These are phyloP conservation scores for Cordyceps pruinosa DNA, from an alignment of 2,329 filamentous ascomycete genomes.

Conservation along the genomic window DNA sequence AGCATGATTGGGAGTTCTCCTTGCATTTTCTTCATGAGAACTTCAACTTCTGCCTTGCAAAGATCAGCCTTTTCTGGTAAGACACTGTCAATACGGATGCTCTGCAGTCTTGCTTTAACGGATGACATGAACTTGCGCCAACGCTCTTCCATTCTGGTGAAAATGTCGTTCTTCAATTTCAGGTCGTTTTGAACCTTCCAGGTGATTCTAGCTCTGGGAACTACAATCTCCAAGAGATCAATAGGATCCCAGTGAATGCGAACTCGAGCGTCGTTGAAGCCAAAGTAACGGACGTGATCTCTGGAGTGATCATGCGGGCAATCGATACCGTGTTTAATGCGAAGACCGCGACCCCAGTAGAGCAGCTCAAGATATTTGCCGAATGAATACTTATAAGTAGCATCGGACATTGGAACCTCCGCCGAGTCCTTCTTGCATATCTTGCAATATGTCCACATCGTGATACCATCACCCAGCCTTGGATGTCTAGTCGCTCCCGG, in stretches of 20 bases:
- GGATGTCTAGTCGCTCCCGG: conserved; percentile 35
- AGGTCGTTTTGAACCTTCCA: conserved; percentile 98
- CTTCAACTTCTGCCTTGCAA: conserved; percentile 76
- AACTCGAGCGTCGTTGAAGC: conserved; percentile 75
- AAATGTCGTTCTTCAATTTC: conserved; percentile 87
- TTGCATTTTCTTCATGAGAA: conserved; percentile 67
- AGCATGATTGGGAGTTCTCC: conserved; percentile 74
- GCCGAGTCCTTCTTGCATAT: conserved; percentile 86
- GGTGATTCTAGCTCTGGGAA: conserved; percentile 81
- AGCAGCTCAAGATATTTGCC: conserved; percentile 97
- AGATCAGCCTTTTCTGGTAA: conserved; percentile 77
- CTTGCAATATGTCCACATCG: conserved; percentile 98
- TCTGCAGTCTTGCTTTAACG: conserved; percentile 73
- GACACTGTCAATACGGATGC: conserved; percentile 87
- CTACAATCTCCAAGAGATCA: conserved; percentile 87
- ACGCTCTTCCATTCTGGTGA: conserved; percentile 69
- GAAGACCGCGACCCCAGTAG: conserved; percentile 86
- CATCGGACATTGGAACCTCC: conserved; percentile 83
- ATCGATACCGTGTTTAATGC: conserved; percentile 58
- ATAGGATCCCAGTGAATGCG: conserved; percentile 90
- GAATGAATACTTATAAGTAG: conserved; percentile 96
- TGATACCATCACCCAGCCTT: conserved; percentile 57
- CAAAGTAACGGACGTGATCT: conserved; percentile 90
- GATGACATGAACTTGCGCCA: conserved; percentile 83
- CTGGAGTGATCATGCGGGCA: conserved; percentile 90